Evolutionary conservation across 2,329 filamentous ascomycete species (phyloP), one percentile per base, ranked within the genome.

Genomic region (Knufia fluminis): DNA sequence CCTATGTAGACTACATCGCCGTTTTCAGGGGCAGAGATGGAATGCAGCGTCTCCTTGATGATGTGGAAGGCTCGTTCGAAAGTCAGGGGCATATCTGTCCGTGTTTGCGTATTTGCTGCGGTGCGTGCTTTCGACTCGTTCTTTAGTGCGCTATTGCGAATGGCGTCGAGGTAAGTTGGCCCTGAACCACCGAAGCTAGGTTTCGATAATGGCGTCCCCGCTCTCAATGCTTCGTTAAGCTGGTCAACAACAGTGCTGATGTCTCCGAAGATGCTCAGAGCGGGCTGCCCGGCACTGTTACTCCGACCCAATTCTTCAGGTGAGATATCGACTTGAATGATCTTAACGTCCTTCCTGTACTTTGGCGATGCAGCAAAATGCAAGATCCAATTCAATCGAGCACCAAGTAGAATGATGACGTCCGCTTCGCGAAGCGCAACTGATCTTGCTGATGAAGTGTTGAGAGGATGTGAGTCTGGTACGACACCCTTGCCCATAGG

Each of bases 401-500:
- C 76, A 3, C 75, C 75, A 1, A 79, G 65, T 2, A 79, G 63
- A 2, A 79, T 60, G 14, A 78, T 72, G 1, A 79, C 71, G 57
- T 79, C 76, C 2, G 77, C 73, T 35, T 71, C 62, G 57, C 72
- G 73, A 35, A 79, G 62, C 2, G 75, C 76, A 14, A 72, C 66
- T 38, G 74, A 76, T 48, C 77, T 68, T 3, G 76, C 75, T 41
- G 75, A 72, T 2, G 76, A 74, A 14, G 67, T 67, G 57, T 79
- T 79, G 43, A 70, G 64, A 1, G 69, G 66, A 57, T 77, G 73
- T 0, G 72, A 76, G 54, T 79, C 76, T 8, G 76, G 66, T 1
- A 79, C 56, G 4, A 80, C 68, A 19, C 77, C 77, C 58, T 79
- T 79, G 3, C 76, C 77, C 74, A 79, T 79, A 1, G 76, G 77